A percentile compares a stretch with the other conserved stretches of the same genome.
These are phyloP conservation scores for Elaeis oleifera DNA, from an alignment of 202 grass and related monocot genomes.

Conservation along the genomic window DNA sequence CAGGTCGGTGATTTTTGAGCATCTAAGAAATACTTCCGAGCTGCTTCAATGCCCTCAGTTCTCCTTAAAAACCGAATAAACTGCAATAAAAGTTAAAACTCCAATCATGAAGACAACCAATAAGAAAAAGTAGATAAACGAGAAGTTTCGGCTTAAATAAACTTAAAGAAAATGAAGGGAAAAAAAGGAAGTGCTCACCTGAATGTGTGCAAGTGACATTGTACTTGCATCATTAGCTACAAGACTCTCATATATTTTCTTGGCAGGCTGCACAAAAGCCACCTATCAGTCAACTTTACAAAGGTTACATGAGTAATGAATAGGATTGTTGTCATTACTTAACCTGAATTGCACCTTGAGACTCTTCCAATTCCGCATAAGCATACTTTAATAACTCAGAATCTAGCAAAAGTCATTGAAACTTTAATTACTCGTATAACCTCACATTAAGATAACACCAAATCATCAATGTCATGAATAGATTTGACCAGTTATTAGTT, in stretches of 20 bases:
- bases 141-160: too few species aligned
- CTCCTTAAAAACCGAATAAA: constrained; percentile 91
- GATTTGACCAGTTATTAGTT: too few species aligned
- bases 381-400: constrained; percentile 91
- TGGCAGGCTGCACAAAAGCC: constrained; percentile 47
- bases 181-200: constrained; percentile 32
- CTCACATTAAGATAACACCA: too few species aligned
- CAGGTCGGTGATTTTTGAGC: constrained; percentile 71
- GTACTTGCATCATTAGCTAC: constrained; percentile 40
- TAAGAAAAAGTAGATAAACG: not conserved
- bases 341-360: constrained; percentile 76
- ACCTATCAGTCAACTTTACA: too few species aligned
- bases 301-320: too few species aligned
- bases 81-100: constrained; percentile 33
- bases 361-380: constrained; percentile 91
- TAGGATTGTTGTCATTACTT: constrained; percentile 8
- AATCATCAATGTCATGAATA: too few species aligned
- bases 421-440: too few species aligned
- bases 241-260: constrained; percentile 83
- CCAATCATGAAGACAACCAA: constrained; percentile 8
- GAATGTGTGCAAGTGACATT: constrained; percentile 74
- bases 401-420: constrained; percentile 36
- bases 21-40: constrained; percentile 89
- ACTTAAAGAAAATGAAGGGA: constrained; percentile 6
- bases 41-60: constrained; percentile 89